Conservation (phyloP, 73 alveolate species). For the Loxodes magnus region DNA sequence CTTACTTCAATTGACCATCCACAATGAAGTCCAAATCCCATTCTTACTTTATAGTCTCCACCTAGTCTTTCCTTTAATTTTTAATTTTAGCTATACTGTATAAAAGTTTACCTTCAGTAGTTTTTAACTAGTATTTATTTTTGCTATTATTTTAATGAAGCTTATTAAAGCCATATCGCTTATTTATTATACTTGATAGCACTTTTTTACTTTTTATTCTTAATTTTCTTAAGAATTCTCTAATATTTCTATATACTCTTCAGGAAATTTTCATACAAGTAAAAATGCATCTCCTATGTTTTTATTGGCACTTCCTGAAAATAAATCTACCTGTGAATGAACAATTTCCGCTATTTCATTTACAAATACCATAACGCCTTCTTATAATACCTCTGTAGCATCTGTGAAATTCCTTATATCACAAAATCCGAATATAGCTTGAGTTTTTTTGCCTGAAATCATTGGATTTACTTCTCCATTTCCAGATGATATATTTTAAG, state of each 20-base stretch:
- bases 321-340: conserved; percentile 53
- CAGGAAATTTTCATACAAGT: conserved; percentile 74
- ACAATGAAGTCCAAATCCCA: conserved; percentile 61
- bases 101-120: not conserved
- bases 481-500: no score
- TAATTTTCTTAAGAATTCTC: conserved; percentile 46
- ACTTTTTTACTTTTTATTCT: conserved; percentile 4
- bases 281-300: conserved; percentile 86
- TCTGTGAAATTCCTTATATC: conserved; percentile 96
- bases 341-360: conserved; percentile 64
- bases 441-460: conserved; percentile 88
- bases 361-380: conserved; percentile 77
- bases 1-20: conserved; percentile 86
- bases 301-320: conserved; percentile 77
- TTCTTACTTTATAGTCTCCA: conserved; percentile 17
- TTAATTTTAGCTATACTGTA: conserved; percentile 16
- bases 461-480: conserved; percentile 96
- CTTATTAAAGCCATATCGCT: conserved; percentile 74
- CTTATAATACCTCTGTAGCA: conserved; percentile 89
- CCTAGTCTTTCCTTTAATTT: no score
- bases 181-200: conserved; percentile 3
- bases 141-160: conserved; percentile 18
- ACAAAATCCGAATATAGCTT: conserved; percentile 94
- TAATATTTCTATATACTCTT: conserved; percentile 28
- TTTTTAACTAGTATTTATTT: conserved; percentile 1